Conservation (phyloP, 2,329 filamentous ascomycete species). For the Ceratocystis colombiana region DNA sequence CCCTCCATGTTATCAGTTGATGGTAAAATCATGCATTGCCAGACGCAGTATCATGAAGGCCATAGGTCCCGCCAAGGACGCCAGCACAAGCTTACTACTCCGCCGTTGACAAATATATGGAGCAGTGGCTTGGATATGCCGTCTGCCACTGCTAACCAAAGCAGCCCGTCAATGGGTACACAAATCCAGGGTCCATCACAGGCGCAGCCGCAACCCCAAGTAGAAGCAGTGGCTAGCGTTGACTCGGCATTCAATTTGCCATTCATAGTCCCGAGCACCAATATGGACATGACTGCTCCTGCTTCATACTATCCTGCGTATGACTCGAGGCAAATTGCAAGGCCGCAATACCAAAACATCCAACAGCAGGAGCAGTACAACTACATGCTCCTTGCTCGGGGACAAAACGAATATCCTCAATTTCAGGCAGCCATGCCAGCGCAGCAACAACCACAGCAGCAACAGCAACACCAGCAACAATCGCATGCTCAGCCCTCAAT, state of each 20-base stretch:
- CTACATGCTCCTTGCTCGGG: neutral
- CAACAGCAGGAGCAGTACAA: constrained; percentile 13
- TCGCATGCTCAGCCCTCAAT: constrained; percentile 31
- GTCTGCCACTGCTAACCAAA: constrained; percentile 35
- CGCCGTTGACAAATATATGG: constrained; percentile 40
- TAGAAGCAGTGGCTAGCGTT: neutral
- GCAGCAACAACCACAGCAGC: neutral
- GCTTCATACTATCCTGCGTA: neutral
- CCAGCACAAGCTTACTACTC: constrained; percentile 37
- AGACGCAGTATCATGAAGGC: constrained; percentile 15
- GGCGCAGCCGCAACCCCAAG: constrained; percentile 32
- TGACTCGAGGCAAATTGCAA: neutral
- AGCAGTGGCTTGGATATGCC: constrained; percentile 36
- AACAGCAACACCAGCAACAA: neutral
- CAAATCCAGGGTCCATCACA: constrained; percentile 31
- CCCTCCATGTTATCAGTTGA: constrained; percentile 39
- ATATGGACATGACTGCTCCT: neutral
- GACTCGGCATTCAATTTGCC: neutral
- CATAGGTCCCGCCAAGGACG: constrained; percentile 30
- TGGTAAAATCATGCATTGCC: constrained; percentile 21
- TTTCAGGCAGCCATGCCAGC: neutral
- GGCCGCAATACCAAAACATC: constrained; percentile 32
- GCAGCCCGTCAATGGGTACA: constrained; percentile 39
- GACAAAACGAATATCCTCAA: constrained; percentile 3
- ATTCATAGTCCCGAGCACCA: neutral